Percentiles rank a stretch among this genome's conserved stretches.
phyloP scores from a whole-genome alignment of 495 filamentous ascomycete species.

The Cercophora samala region DNA sequence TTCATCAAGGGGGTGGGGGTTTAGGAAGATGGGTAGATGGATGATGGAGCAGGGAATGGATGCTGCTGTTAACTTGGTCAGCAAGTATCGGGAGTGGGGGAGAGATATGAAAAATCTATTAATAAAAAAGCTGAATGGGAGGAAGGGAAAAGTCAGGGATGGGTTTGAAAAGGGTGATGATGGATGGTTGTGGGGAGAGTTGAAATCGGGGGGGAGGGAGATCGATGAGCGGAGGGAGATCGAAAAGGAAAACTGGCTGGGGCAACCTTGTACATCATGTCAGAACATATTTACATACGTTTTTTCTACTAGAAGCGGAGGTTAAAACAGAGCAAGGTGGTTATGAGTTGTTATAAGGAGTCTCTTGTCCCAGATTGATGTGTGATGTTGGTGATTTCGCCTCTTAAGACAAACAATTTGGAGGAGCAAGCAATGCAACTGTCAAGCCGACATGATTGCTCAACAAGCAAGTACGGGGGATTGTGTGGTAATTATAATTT shows the following conservation, averaged over 20 bases:
- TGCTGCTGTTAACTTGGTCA: background rate
- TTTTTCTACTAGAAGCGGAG: background rate
- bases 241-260: background rate
- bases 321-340: background rate
- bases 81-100: background rate
- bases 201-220: background rate
- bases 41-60: background rate
- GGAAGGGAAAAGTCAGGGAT: background rate
- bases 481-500: background rate
- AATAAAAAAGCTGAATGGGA: background rate
- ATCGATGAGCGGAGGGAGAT: background rate
- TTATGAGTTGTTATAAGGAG: background rate
- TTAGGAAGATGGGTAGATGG: slow-evolving; percentile 2
- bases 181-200: slow-evolving; percentile 11
- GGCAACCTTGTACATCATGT: slow-evolving; percentile 31
- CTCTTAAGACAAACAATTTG: too few species aligned
- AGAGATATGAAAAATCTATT: background rate
- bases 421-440: too few species aligned
- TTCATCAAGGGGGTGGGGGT: slow-evolving; percentile 2
- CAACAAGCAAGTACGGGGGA: too few species aligned
- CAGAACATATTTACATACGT: slow-evolving; percentile 27
- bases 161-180: slow-evolving; percentile 7
- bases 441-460: too few species aligned
- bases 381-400: too few species aligned
- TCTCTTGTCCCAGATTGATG: background rate